These are phyloP conservation scores for Colletotrichum orchidophilum DNA, from an alignment of 2,329 filamentous ascomycete species.

Conservation along the genomic window DNA sequence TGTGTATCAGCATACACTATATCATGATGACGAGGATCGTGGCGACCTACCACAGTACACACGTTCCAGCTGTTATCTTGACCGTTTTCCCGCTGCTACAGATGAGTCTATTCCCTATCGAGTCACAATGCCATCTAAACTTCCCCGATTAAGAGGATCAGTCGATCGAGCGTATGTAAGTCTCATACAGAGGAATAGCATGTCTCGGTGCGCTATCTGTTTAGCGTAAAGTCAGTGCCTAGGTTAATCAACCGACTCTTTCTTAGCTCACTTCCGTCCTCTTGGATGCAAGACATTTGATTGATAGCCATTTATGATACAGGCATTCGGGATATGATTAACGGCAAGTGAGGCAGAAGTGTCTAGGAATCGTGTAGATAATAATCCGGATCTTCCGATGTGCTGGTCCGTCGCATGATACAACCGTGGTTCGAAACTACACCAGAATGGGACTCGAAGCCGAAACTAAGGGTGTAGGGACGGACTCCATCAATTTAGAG, in stretches of 20 bases:
- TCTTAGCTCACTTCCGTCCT: neutral
- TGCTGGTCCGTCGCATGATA: neutral
- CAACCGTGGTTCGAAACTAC: neutral
- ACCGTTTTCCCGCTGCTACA: constrained; percentile 36
- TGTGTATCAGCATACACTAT: constrained; percentile 36
- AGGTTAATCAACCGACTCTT: neutral
- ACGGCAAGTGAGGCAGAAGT: neutral
- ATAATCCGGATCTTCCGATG: neutral
- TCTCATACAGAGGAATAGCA: constrained; percentile 50
- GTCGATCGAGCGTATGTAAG: constrained; percentile 3
- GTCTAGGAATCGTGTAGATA: neutral
- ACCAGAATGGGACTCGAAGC: neutral
- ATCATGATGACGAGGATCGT: constrained; percentile 37
- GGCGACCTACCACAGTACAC: constrained; percentile 32
- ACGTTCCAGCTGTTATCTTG: constrained; percentile 31
- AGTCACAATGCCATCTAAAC: neutral
- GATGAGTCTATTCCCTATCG: constrained; percentile 32
- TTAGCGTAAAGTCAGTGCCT: neutral
- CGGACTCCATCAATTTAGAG: neutral
- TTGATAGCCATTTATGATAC: no score
- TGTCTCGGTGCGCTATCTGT: constrained; percentile 27
- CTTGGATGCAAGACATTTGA: neutral
- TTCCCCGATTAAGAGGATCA: rapidly evolving
- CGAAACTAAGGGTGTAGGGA: neutral
- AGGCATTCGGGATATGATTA: neutral